phyloP scores from a whole-genome alignment of 2,329 filamentous ascomycete species.

The Tolypocladium guangdongense region DNA sequence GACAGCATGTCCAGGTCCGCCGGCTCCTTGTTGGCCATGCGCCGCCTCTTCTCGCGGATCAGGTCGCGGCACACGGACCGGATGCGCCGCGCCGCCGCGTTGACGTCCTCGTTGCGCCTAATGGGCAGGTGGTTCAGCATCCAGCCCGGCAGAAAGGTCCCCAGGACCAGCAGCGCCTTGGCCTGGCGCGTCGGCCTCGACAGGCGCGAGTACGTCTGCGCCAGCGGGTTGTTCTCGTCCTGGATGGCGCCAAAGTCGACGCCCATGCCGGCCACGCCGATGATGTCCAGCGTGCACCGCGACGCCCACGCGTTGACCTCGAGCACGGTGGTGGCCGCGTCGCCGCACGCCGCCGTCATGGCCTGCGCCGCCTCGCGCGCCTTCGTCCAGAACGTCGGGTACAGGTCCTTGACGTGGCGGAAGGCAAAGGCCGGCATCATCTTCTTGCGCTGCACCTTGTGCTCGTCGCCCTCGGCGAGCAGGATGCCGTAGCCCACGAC shows the following conservation, averaged over 20 bases:
- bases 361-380: slow-evolving; percentile 53
- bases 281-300: slow-evolving; percentile 63
- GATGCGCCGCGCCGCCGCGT: slow-evolving; percentile 44
- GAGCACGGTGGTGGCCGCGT: slow-evolving; percentile 26
- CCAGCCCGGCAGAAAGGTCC: slow-evolving; percentile 51
- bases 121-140: slow-evolving; percentile 55
- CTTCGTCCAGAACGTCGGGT: slow-evolving; percentile 76
- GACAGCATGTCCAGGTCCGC: slow-evolving; percentile 65
- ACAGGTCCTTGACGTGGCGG: slow-evolving; percentile 73
- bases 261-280: slow-evolving; percentile 61
- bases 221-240: slow-evolving; percentile 49
- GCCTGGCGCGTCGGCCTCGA: slow-evolving; percentile 42
- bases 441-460: slow-evolving; percentile 70
- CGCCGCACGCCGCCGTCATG: slow-evolving; percentile 33
- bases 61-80: slow-evolving; percentile 56
- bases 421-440: slow-evolving; percentile 79
- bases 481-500: slow-evolving; percentile 63
- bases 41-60: slow-evolving; percentile 57
- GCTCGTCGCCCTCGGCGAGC: slow-evolving; percentile 82
- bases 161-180: slow-evolving; percentile 45
- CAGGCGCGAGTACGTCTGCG: slow-evolving; percentile 42
- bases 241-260: slow-evolving; percentile 57
- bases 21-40: slow-evolving; percentile 33
- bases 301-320: slow-evolving; percentile 54
- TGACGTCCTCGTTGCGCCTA: slow-evolving; percentile 56